Percentiles rank a stretch among this genome's conserved stretches.
Evolutionary conservation across 2,329 filamentous ascomycete genomes (phyloP).

Genomic region (Botrytis fragariae): DNA sequence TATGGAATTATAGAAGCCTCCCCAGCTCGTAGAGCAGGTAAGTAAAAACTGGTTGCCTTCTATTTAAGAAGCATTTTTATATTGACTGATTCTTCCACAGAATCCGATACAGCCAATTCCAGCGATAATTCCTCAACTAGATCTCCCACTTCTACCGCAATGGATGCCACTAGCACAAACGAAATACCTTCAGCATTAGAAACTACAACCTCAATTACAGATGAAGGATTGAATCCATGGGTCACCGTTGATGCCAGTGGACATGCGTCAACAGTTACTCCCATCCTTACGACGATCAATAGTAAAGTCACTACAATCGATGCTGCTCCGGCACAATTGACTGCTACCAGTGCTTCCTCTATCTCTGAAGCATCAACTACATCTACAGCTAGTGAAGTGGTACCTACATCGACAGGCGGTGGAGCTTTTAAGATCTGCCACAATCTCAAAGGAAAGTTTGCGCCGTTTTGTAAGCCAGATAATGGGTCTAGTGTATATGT

Average conservation of each 20-base stretch:
- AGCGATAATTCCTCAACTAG: background rate
- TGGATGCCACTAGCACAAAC: background rate
- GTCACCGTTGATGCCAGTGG: constrained; percentile 34
- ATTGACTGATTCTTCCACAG: background rate
- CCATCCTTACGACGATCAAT: constrained; percentile 30
- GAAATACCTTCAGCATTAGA: background rate
- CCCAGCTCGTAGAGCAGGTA: background rate
- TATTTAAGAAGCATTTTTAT: background rate
- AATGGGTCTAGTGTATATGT: constrained; percentile 35
- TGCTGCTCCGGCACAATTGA: constrained; percentile 28
- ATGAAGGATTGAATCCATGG: constrained; percentile 29
- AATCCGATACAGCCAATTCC: background rate
- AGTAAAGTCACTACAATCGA: constrained; percentile 31
- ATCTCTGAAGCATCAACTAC: constrained; percentile 16
- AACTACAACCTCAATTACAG: background rate
- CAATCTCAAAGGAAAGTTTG: constrained; percentile 32
- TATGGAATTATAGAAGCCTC: background rate
- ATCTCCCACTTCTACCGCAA: background rate
- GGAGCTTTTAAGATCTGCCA: constrained; percentile 36
- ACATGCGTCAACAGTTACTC: constrained; percentile 32
- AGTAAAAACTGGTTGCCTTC: background rate
- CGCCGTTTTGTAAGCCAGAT: constrained; percentile 36
- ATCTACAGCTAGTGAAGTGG: constrained; percentile 22
- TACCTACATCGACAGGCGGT: constrained; percentile 28
- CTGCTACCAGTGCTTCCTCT: constrained; percentile 23